A percentile compares a stretch with the other conserved stretches of the same genome.
These are phyloP conservation scores for Choiromyces venosus DNA, from an alignment of 495 filamentous ascomycete species.

Conservation along the genomic window DNA sequence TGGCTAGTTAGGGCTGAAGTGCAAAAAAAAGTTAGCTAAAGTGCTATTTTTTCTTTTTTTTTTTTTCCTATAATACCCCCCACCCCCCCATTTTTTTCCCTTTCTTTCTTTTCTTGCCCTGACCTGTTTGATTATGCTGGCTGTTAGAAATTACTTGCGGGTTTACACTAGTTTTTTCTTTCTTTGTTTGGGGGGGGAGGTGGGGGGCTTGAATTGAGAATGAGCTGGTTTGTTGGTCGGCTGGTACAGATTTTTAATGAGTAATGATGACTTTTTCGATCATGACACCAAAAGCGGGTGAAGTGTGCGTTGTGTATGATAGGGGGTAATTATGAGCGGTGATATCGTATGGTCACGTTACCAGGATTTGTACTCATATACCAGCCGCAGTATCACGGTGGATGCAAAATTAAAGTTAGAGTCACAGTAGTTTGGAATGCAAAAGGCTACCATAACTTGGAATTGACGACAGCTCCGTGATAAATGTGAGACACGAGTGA, in stretches of 20 bases:
- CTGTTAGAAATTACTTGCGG: not conserved
- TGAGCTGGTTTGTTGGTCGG: not conserved
- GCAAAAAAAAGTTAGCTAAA: not conserved
- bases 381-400: too few species aligned
- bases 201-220: not conserved
- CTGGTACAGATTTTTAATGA: not conserved
- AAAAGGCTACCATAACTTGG: too few species aligned
- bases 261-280: not conserved
- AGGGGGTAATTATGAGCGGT: too few species aligned
- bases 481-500: too few species aligned
- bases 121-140: not conserved
- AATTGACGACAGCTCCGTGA: too few species aligned
- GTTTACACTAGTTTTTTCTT: too few species aligned
- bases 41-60: not conserved
- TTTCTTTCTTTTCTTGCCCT: too few species aligned
- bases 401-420: too few species aligned
- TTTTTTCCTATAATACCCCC: not conserved
- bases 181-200: not conserved
- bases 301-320: not conserved
- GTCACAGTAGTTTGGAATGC: too few species aligned
- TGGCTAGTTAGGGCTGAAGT: not conserved
- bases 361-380: too few species aligned
- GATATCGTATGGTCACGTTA: too few species aligned
- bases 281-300: not conserved
- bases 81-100: not conserved